Conservation (phyloP, 2,329 filamentous ascomycete species). For the Decorospora gaudefroyi region DNA sequence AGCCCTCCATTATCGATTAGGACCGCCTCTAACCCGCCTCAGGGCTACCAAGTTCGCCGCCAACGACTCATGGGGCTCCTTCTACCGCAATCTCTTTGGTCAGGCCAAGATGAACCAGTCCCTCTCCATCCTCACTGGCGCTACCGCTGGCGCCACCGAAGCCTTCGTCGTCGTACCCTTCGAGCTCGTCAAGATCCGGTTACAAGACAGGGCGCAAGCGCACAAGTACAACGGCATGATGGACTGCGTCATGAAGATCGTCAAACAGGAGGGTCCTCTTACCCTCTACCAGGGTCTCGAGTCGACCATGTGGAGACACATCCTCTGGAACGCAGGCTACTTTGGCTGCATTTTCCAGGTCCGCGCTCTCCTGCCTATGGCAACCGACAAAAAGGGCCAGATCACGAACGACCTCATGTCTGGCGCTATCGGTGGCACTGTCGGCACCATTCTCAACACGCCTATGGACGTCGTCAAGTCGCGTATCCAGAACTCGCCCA, state of each 20-base stretch:
- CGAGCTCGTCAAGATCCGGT: slow-evolving; percentile 96
- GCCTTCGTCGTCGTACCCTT: slow-evolving; percentile 97
- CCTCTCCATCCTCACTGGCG: slow-evolving; percentile 89
- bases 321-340: slow-evolving; percentile 92
- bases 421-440: slow-evolving; percentile 84
- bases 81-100: slow-evolving; percentile 88
- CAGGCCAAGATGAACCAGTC: slow-evolving; percentile 86
- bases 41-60: slow-evolving; percentile 97
- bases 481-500: slow-evolving; percentile 91
- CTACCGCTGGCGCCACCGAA: slow-evolving; percentile 92
- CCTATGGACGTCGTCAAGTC: slow-evolving; percentile 98
- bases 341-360: slow-evolving; percentile 99
- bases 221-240: slow-evolving; percentile 83
- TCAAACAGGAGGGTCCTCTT: slow-evolving; percentile 79
- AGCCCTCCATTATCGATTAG: not conserved
- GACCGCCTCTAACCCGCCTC: slow-evolving; percentile 10
- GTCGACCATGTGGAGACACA: slow-evolving; percentile 94
- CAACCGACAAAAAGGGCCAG: slow-evolving; percentile 78
- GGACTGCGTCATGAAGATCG: slow-evolving; percentile 79
- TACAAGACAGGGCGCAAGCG: slow-evolving; percentile 93
- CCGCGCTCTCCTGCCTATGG: slow-evolving; percentile 77
- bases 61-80: slow-evolving; percentile 96
- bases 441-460: slow-evolving; percentile 91
- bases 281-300: slow-evolving; percentile 97
- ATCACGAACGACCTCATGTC: slow-evolving; percentile 87